Percentiles rank a stretch among this genome's conserved stretches.
Evolutionary conservation across 805 yeast genomes (phyloP).

Genomic region (Monosporozyma aerobia): DNA sequence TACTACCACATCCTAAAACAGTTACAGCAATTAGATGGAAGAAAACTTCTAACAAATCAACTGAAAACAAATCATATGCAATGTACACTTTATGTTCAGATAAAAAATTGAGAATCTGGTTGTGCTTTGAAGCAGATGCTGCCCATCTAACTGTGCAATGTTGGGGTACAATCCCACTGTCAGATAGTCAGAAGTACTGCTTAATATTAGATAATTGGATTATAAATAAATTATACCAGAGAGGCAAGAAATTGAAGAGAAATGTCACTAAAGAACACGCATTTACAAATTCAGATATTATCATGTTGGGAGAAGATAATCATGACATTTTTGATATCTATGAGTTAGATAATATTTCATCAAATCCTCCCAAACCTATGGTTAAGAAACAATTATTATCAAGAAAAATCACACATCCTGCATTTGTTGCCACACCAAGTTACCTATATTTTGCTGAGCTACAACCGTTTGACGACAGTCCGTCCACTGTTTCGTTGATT

Average conservation of each 20-base stretch:
- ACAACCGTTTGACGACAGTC: constrained; percentile 16
- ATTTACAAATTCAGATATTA: constrained; percentile 26
- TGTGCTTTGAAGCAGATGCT: constrained; percentile 51
- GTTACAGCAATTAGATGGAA: constrained; percentile 57
- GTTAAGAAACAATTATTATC: constrained; percentile 32
- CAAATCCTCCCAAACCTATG: constrained; percentile 48
- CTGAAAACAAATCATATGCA: constrained; percentile 34
- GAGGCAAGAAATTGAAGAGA: constrained; percentile 10
- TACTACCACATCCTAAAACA: constrained; percentile 54
- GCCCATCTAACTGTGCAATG: constrained; percentile 42
- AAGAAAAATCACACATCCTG: constrained; percentile 15
- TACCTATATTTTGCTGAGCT: constrained; percentile 32
- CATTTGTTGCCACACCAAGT: constrained; percentile 28
- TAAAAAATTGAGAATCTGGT: constrained; percentile 55
- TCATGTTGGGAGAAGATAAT: constrained; percentile 32
- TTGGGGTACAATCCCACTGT: constrained; percentile 43
- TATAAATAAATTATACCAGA: constrained; percentile 11
- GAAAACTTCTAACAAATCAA: background rate
- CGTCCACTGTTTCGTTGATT: constrained; percentile 32
- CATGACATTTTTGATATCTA: constrained; percentile 31
- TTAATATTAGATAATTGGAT: constrained; percentile 35
- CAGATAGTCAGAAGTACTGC: constrained; percentile 25
- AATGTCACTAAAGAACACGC: constrained; percentile 27
- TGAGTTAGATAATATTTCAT: constrained; percentile 42
- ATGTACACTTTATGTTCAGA: constrained; percentile 61